Percentiles rank a stretch among this genome's conserved stretches.
These are phyloP conservation scores for Daldinia grandis DNA, from an alignment of 495 filamentous ascomycete genomes.

Conservation along the genomic window DNA sequence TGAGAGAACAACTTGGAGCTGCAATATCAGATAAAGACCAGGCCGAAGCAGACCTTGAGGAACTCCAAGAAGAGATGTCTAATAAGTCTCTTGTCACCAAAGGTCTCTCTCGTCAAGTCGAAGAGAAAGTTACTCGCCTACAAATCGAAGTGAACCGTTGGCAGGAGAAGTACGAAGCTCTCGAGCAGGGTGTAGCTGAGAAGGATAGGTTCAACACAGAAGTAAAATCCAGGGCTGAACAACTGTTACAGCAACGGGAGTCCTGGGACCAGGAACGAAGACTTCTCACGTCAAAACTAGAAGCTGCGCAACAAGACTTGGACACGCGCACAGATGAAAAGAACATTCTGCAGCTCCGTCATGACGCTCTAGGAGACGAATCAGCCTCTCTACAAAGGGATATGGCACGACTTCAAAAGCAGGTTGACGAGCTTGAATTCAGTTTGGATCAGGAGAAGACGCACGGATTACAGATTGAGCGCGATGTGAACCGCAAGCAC, in stretches of 20 bases:
- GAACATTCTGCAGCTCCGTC: constrained; percentile 70
- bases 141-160: constrained; percentile 69
- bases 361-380: constrained; percentile 71
- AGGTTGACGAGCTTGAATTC: constrained; percentile 65
- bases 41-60: constrained; percentile 65
- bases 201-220: constrained; percentile 56
- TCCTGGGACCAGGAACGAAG: constrained; percentile 51
- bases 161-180: constrained; percentile 63
- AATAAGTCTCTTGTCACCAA: constrained; percentile 82
- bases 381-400: constrained; percentile 69
- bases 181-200: constrained; percentile 53
- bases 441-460: constrained; percentile 66
- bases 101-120: constrained; percentile 77
- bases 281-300: constrained; percentile 56
- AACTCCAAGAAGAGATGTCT: constrained; percentile 79
- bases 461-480: constrained; percentile 64
- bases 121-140: constrained; percentile 71
- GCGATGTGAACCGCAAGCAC: constrained; percentile 59
- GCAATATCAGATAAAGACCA: constrained; percentile 69
- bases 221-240: constrained; percentile 48
- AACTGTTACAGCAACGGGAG: constrained; percentile 55
- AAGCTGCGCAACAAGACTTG: constrained; percentile 63
- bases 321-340: constrained; percentile 69
- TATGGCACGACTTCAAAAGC: constrained; percentile 58
- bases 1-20: constrained; percentile 67